These are phyloP conservation scores for Phalaenopsis aphrodite DNA, from an alignment of 106 monocot species.

Conservation along the genomic window DNA sequence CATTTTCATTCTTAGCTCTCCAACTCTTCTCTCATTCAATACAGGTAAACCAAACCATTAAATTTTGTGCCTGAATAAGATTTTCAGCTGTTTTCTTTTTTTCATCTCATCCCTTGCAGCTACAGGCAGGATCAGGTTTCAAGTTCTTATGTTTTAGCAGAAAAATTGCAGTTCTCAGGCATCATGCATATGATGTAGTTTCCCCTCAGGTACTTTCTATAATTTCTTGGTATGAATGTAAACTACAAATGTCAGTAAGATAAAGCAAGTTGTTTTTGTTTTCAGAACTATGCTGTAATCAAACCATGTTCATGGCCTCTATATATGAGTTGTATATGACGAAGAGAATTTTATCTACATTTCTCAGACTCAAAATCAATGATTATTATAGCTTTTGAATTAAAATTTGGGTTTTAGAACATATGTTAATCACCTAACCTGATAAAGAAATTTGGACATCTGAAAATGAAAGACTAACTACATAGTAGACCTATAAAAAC, in stretches of 20 bases:
- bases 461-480: neutral
- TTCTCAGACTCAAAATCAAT: neutral
- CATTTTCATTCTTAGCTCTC: neutral
- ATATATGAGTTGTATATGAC: neutral
- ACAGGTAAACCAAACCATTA: neutral
- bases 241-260: neutral
- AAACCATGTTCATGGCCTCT: neutral
- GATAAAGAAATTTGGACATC: neutral
- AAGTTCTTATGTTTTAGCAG: neutral
- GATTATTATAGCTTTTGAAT: neutral
- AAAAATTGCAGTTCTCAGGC: conserved; percentile 4
- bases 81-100: neutral
- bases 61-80: conserved; percentile 1
- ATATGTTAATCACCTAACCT: neutral
- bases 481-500: neutral
- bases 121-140: neutral
- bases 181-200: neutral
- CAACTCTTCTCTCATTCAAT: neutral
- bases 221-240: no score
- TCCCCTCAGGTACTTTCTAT: neutral
- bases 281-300: neutral
- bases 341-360: neutral
- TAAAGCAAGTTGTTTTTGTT: neutral
- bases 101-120: neutral
- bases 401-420: neutral